Percentiles rank a stretch among this genome's conserved stretches.
Evolutionary conservation across 306 rosid genomes (phyloP).

Genomic region (Quercus robur): DNA sequence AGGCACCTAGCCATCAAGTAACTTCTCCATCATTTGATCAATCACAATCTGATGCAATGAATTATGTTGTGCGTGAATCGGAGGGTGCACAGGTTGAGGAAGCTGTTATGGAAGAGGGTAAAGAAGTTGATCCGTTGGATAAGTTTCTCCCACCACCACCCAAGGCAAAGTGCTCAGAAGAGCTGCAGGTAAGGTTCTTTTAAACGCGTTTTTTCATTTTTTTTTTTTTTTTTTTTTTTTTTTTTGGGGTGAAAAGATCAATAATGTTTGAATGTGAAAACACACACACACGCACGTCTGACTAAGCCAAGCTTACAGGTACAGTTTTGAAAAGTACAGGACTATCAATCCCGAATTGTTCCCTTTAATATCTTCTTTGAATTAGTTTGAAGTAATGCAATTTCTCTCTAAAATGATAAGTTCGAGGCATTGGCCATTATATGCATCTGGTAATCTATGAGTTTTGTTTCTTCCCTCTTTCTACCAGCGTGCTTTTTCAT

Average conservation of each 20-base stretch:
- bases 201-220: neutral
- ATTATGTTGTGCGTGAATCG: slow-evolving; percentile 34
- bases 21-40: slow-evolving; percentile 51
- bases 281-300: too few species aligned
- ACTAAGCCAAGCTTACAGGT: neutral
- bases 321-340: neutral
- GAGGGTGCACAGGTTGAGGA: slow-evolving; percentile 46
- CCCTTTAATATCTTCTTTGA: neutral
- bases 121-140: slow-evolving; percentile 49
- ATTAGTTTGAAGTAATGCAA: neutral
- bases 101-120: slow-evolving; percentile 46
- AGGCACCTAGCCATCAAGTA: slow-evolving; percentile 52
- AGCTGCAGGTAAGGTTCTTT: slow-evolving; percentile 67
- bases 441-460: neutral
- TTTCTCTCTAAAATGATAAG: neutral
- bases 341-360: neutral
- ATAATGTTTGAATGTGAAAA: neutral
- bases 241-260: neutral
- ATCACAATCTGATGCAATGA: slow-evolving; percentile 46
- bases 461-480: neutral
- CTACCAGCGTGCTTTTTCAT: neutral
- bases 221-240: neutral
- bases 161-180: slow-evolving; percentile 73
- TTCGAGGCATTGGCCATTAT: neutral
- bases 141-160: slow-evolving; percentile 78